These are phyloP conservation scores for Penicillium manginii DNA, from an alignment of 495 filamentous ascomycete genomes.

Conservation along the genomic window DNA sequence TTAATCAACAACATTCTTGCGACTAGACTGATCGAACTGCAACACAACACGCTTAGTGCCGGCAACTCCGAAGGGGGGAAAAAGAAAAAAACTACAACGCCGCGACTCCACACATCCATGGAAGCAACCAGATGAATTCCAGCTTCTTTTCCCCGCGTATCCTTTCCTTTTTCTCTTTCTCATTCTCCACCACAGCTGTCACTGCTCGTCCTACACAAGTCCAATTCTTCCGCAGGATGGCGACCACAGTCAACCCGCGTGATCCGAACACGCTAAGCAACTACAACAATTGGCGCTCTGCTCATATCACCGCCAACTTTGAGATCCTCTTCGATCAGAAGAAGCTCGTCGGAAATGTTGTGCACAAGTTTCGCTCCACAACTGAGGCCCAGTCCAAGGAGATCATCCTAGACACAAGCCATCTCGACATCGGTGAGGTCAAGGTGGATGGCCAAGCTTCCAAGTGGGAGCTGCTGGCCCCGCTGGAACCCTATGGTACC, in stretches of 20 bases:
- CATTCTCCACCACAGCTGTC: background rate
- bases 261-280: slow-evolving; percentile 94
- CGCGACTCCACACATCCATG: background rate
- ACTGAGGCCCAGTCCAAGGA: slow-evolving; percentile 70
- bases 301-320: slow-evolving; percentile 77
- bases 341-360: slow-evolving; percentile 72
- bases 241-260: slow-evolving; percentile 52
- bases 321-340: slow-evolving; percentile 79
- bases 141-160: background rate
- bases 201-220: background rate
- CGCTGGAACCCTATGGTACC: slow-evolving; percentile 75
- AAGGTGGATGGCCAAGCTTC: slow-evolving; percentile 60
- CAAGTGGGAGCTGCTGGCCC: slow-evolving; percentile 70
- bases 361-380: slow-evolving; percentile 71
- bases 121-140: slow-evolving; percentile 15
- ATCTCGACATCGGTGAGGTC: slow-evolving; percentile 70
- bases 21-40: no score
- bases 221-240: slow-evolving; percentile 36
- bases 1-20: no score
- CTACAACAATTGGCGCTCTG: slow-evolving; percentile 81
- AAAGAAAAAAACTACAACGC: slow-evolving; percentile 1
- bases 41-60: slow-evolving; percentile 9
- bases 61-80: slow-evolving; percentile 4
- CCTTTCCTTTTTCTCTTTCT: slow-evolving; percentile 1
- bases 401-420: slow-evolving; percentile 85